These are phyloP conservation scores for Trichosporon inkin DNA, from an alignment of 1,284 basidiomycete species.

Conservation along the genomic window DNA sequence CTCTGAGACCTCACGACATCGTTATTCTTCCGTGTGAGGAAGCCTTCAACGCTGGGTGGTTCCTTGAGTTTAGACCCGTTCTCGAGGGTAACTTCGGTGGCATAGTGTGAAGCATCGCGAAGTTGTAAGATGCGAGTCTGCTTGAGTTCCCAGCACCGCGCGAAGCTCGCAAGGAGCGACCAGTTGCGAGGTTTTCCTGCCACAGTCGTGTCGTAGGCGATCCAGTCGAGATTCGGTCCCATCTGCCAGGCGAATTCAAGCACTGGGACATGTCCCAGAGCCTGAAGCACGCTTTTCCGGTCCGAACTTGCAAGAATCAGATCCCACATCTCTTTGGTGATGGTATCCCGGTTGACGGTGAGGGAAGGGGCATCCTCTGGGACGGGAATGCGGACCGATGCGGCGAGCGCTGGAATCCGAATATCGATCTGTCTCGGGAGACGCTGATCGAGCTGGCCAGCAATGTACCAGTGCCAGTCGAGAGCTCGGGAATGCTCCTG, in stretches of 20 bases:
- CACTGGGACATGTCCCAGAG: constrained; percentile 23
- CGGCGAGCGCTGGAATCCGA: constrained; percentile 33
- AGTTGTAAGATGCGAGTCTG: constrained; percentile 31
- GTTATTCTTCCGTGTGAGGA: constrained; percentile 33
- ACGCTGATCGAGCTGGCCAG: constrained; percentile 39
- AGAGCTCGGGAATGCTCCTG: constrained; percentile 40
- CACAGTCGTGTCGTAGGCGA: constrained; percentile 37
- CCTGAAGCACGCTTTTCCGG: constrained; percentile 27
- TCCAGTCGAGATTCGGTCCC: constrained; percentile 45
- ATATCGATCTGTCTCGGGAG: constrained; percentile 42
- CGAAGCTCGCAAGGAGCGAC: constrained; percentile 43
- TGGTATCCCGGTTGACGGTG: constrained; percentile 24
- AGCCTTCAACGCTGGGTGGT: constrained; percentile 46
- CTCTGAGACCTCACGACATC: constrained; percentile 21
- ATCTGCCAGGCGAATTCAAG: constrained; percentile 45
- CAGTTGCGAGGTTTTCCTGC: constrained; percentile 37
- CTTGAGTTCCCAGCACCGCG: constrained; percentile 16
- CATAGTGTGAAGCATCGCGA: constrained; percentile 40
- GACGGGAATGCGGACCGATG: constrained; percentile 34
- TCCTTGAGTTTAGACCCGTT: constrained; percentile 42
- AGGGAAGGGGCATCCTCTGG: constrained; percentile 32
- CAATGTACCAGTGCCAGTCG: constrained; percentile 50
- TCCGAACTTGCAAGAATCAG: constrained; percentile 31
- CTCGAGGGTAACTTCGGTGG: constrained; percentile 31
- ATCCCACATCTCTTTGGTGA: constrained; percentile 33